phyloP scores from a whole-genome alignment of 805 yeast genomes.

The Myxozyma geophila region DNA sequence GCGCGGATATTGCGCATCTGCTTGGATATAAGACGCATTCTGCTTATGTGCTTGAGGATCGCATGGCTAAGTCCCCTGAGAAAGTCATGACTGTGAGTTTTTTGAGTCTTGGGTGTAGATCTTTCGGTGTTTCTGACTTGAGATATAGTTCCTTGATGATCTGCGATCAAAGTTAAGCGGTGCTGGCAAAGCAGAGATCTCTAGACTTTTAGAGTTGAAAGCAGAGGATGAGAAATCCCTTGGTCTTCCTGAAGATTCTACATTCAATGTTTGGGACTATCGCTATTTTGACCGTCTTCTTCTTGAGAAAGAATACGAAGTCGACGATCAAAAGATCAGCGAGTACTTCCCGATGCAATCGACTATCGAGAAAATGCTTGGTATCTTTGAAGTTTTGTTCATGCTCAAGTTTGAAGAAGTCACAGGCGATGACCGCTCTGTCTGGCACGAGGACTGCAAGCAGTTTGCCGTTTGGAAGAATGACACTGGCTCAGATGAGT shows the following conservation, averaged over 20 bases:
- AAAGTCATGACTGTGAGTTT: slow-evolving; percentile 51
- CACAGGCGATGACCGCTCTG: slow-evolving; percentile 48
- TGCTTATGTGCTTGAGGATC: slow-evolving; percentile 70
- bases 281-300: slow-evolving; percentile 67
- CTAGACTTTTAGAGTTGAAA: slow-evolving; percentile 58
- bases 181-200: slow-evolving; percentile 61
- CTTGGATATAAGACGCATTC: slow-evolving; percentile 74
- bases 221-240: slow-evolving; percentile 54
- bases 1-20: slow-evolving; percentile 64
- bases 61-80: slow-evolving; percentile 76
- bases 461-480: slow-evolving; percentile 73
- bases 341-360: slow-evolving; percentile 78
- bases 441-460: slow-evolving; percentile 84
- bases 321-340: slow-evolving; percentile 71
- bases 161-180: slow-evolving; percentile 62
- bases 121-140: background rate
- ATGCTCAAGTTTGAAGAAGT: slow-evolving; percentile 67
- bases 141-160: slow-evolving; percentile 59
- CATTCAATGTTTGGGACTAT: slow-evolving; percentile 73
- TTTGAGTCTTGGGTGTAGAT: background rate
- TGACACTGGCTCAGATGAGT: slow-evolving; percentile 53
- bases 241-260: slow-evolving; percentile 50
- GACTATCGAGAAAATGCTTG: slow-evolving; percentile 70
- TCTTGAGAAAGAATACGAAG: slow-evolving; percentile 69
- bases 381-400: slow-evolving; percentile 70